phyloP scores from a whole-genome alignment of 2,329 filamentous ascomycete genomes.

The Magnaporthiopsis rhizophila region DNA sequence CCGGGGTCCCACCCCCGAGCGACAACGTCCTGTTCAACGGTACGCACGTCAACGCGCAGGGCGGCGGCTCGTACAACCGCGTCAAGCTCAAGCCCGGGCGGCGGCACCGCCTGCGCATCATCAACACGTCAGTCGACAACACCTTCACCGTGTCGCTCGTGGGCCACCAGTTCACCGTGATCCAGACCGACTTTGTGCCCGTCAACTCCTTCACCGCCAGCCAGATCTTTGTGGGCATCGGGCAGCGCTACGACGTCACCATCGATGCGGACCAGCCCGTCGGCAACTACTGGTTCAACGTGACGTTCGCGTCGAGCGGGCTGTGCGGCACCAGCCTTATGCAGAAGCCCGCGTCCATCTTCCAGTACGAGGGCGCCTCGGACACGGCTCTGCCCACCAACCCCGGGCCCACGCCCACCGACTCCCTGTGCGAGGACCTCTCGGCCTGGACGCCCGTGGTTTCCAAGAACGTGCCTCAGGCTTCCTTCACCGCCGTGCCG shows the following conservation, averaged over 20 bases:
- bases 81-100: slow-evolving; percentile 30
- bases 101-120: slow-evolving; percentile 37
- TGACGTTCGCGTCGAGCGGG: slow-evolving; percentile 13
- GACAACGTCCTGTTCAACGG: slow-evolving; percentile 35
- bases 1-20: slow-evolving; percentile 20
- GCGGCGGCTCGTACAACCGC: slow-evolving; percentile 21
- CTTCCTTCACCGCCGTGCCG: slow-evolving; percentile 10
- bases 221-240: slow-evolving; percentile 42
- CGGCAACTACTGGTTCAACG: slow-evolving; percentile 20
- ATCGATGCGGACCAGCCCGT: slow-evolving; percentile 27
- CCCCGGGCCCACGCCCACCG: slow-evolving; percentile 18
- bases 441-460: slow-evolving; percentile 15
- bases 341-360: slow-evolving; percentile 27
- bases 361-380: slow-evolving; percentile 28
- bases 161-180: slow-evolving; percentile 39
- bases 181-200: slow-evolving; percentile 43
- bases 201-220: slow-evolving; percentile 39
- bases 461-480: slow-evolving; percentile 10
- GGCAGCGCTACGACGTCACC: slow-evolving; percentile 38
- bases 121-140: slow-evolving; percentile 42
- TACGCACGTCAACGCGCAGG: slow-evolving; percentile 23
- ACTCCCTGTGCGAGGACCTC: slow-evolving; percentile 14
- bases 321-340: slow-evolving; percentile 14
- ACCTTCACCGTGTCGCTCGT: slow-evolving; percentile 39
- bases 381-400: slow-evolving; percentile 21